Evolutionary conservation across 2,329 filamentous ascomycete genomes (phyloP).

Genomic region (Cryphonectria naterciae): DNA sequence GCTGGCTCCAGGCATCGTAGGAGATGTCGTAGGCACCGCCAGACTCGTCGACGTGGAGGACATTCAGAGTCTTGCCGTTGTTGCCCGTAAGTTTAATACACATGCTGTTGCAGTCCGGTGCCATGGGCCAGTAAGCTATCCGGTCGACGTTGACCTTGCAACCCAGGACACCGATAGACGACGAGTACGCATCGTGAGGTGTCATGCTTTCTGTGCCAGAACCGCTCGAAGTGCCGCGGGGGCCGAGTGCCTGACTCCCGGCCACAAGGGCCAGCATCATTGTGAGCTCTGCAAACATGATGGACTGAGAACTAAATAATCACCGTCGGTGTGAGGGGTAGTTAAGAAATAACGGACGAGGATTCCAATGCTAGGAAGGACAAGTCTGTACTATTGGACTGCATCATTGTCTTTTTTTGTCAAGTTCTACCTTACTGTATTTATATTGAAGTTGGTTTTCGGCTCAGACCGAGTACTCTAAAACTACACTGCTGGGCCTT

Average conservation of each 20-base stretch:
- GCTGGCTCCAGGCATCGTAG: conserved; percentile 66
- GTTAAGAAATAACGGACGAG: not conserved
- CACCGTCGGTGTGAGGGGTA: not conserved
- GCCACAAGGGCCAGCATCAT: conserved; percentile 2
- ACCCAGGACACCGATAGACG: conserved; percentile 60
- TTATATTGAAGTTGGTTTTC: not conserved
- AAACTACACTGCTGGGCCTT: not conserved
- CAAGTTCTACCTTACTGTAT: not conserved
- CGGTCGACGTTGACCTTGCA: conserved; percentile 66
- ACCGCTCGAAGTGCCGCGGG: not conserved
- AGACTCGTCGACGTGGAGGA: conserved; percentile 62
- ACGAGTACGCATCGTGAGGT: conserved; percentile 61
- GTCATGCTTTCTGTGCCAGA: conserved; percentile 45
- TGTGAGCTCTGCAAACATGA: conserved; percentile 4
- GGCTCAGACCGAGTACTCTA: not conserved
- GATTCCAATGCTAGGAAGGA: not conserved
- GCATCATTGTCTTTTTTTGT: not conserved
- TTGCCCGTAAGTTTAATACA: conserved; percentile 57
- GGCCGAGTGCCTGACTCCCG: not conserved
- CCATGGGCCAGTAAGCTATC: conserved; percentile 62
- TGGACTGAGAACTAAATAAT: not conserved
- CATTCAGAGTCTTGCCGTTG: conserved; percentile 53
- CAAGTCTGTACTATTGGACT: not conserved
- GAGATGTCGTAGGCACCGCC: conserved; percentile 61
- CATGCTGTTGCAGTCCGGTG: conserved; percentile 58